Percentiles rank a stretch among this genome's conserved stretches.
These are phyloP conservation scores for Saccharum hybrid DNA, from an alignment of 202 grass and related monocot genomes.

Conservation along the genomic window DNA sequence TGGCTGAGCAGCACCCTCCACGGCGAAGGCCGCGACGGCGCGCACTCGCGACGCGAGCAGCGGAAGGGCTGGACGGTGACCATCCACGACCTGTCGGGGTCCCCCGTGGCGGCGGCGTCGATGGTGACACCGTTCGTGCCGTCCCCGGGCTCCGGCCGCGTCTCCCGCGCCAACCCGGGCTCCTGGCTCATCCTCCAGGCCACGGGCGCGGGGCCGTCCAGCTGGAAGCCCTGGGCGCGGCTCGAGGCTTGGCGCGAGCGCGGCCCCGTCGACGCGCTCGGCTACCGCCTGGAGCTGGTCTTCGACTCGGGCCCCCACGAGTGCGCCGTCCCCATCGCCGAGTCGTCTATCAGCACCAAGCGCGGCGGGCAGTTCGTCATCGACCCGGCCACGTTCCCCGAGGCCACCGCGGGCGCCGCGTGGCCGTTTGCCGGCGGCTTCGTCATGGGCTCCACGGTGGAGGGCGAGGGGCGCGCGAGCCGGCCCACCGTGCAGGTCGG, in stretches of 20 bases:
- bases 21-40: slow-evolving; percentile 48
- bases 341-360: slow-evolving; percentile 75
- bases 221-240: slow-evolving; percentile 93
- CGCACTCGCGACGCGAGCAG: slow-evolving; percentile 58
- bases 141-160: slow-evolving; percentile 84
- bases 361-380: slow-evolving; percentile 85
- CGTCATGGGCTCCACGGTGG: slow-evolving; percentile 80
- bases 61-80: slow-evolving; percentile 98
- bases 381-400: slow-evolving; percentile 51
- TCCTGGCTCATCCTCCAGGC: slow-evolving; percentile 91
- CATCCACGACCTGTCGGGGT: slow-evolving; percentile 96
- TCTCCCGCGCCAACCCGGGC: slow-evolving; percentile 90
- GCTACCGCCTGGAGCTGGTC: slow-evolving; percentile 78
- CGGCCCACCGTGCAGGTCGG: slow-evolving; percentile 77
- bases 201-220: slow-evolving; percentile 55
- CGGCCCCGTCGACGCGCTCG: slow-evolving; percentile 74
- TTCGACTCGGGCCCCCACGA: slow-evolving; percentile 53
- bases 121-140: slow-evolving; percentile 98
- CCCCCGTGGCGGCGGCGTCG: slow-evolving; percentile 79
- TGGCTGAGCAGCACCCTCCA: slow-evolving; percentile 59
- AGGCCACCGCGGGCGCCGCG: slow-evolving; percentile 45
- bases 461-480: slow-evolving; percentile 74
- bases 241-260: slow-evolving; percentile 94
- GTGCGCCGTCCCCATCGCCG: slow-evolving; percentile 69
- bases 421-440: slow-evolving; percentile 69